Base-by-base conservation (phyloP, 768 basidiomycete species). In the Lactarius hengduanensis region DNA sequence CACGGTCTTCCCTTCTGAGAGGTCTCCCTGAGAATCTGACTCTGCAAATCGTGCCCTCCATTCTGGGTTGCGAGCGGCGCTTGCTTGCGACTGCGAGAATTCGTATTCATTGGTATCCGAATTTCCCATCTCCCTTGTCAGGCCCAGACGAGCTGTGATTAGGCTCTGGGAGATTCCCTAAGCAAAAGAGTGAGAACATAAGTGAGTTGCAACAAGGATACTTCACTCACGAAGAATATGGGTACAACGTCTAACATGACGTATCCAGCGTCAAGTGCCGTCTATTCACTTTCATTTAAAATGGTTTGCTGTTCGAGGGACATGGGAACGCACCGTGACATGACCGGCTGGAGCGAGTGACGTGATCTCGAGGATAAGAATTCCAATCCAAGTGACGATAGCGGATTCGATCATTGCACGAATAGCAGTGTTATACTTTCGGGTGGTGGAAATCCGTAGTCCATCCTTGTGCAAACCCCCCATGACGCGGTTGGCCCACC, bases 111-210 rank as follows among this genome's bases (percentile, higher is more conserved):
- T 41, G 22, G 11, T 38, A 57, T 16, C 43, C 53, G 22, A 28
- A 61, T 16, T 38, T 11, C 54, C 40, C 8, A 18, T 8, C n/a
- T 58, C 61, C 62, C 63, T 63, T 32, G 56, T 11, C 26, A 73
- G 67, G 16, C 70, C 72, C 55, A 73, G 63, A 41, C 69, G 72
- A 18, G 69, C 71, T 34, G 70, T 72, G 62, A 73, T 72, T 55
- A 74, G 68, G 55, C 69, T 65, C 55, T 74, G 73, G 8, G 73
- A 74, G 34, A 74, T 71, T 7, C 71, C 73, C 73, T 73, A 57
- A 58, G 26, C 26, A 15, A 15, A 55, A 34, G 10, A 41, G 32
- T 56, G 20, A 32, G 41, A 32, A 9, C 26, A 20, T 36, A 10
- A 28, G 2, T 50, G 34, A 30, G 8, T 9, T 3, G 8, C n/a